These are phyloP conservation scores for Postia placenta DNA, from an alignment of 768 basidiomycete genomes.

Conservation along the genomic window DNA sequence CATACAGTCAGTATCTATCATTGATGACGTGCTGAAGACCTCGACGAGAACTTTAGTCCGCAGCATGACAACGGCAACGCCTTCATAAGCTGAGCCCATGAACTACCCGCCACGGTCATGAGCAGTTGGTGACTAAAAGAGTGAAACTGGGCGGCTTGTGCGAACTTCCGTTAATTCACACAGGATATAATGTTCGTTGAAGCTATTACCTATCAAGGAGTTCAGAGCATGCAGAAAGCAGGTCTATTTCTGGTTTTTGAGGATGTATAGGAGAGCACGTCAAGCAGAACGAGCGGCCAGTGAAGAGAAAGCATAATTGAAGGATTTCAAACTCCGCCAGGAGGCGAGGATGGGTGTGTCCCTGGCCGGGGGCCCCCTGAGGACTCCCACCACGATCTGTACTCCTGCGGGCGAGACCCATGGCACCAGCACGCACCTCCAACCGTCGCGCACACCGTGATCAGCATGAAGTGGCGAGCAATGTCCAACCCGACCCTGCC, in stretches of 20 bases:
- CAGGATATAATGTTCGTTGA: no score
- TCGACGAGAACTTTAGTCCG: no score
- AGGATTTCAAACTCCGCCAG: slow-evolving; percentile 12
- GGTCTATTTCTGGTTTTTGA: neutral
- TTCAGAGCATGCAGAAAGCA: no score
- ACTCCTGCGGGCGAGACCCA: slow-evolving; percentile 48
- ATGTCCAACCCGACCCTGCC: slow-evolving; percentile 10
- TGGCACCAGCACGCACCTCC: slow-evolving; percentile 71
- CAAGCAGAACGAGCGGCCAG: neutral
- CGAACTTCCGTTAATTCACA: no score
- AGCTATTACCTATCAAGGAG: no score
- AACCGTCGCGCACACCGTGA: slow-evolving; percentile 43
- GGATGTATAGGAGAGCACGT: neutral
- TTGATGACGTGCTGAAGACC: no score
- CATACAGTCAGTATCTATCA: no score
- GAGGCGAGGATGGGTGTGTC: slow-evolving; percentile 6
- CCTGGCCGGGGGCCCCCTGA: slow-evolving; percentile 13
- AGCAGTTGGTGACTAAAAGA: no score
- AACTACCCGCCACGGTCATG: no score
- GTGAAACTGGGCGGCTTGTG: no score
- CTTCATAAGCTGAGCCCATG: no score
- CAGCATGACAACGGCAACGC: no score
- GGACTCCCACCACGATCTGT: slow-evolving; percentile 14
- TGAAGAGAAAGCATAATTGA: neutral
- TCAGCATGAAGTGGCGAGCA: slow-evolving; percentile 25